Base-by-base conservation (phyloP, 2,329 filamentous ascomycete species). In the Teratosphaeria pseudoeucalypti region DNA sequence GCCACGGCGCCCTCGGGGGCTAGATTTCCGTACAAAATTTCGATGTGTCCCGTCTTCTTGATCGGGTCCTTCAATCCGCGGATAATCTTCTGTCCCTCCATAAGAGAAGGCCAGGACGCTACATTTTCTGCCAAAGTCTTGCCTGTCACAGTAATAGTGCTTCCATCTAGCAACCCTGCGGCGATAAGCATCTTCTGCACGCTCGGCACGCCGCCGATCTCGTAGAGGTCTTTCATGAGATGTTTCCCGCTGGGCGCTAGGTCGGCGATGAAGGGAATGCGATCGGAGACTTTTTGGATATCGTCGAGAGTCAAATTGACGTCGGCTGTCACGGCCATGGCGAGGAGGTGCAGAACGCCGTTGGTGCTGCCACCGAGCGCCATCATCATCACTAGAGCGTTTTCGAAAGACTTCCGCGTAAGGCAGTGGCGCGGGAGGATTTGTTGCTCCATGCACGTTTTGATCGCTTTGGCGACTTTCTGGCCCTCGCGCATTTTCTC, bases 311-410 rank as follows among this genome's bases (percentile, higher is more conserved):
- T 88, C 12, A 96, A 79, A 6, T 84, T 78, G 0, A 95, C 87
- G 63, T 86, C 88, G 39, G 90, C 91, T 0, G 89, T 89, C 70
- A 88, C 87, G 49, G 91, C 91, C 87, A 96, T 95, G 66, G 91
- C 91, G 55, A 96, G 83, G 70, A 95, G 86, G 73, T 96, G 91
- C 58, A 96, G 81, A 2, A 95, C 89, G 37, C 88, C 89, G 72
- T 96, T 96, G 58, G 91, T 96, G 56, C 86, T 90, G 57, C 91
- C 91, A 57, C 91, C 91, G n/a, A 96, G 81, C 2, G 89, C 87
- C 89, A 95, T 95, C 72, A 90, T 94, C 73, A 95, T 84, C 1
- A 92, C 88, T 23, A 96, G 80, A 0, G 91, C 91, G 70, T 96
- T 96, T 72, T 95, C 89, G 62, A 96, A 92, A 0, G 89, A 84